Base-by-base conservation (phyloP, 805 yeast species). In the Nematodospora valgi region DNA sequence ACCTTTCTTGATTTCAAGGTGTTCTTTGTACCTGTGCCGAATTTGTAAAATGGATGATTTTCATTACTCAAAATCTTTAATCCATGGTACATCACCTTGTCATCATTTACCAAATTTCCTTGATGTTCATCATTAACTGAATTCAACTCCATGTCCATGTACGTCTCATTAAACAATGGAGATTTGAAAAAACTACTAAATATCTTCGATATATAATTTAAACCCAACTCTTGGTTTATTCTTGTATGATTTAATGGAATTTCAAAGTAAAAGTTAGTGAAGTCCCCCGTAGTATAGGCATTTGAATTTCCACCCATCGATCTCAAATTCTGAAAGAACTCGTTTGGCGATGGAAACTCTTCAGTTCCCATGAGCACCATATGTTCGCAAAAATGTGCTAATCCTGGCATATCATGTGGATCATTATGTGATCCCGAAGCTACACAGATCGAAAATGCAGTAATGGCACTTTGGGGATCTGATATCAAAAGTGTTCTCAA, bases 381-480 rank as follows among this genome's bases (percentile, higher is more conserved):
- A 38, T 51, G 55, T 39, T 57, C 55, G 40, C 55, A 40, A 37
- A 53, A 34, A 62, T 91, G 98, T 0, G 98, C 98, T 23, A 91
- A 52, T 0, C 98, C 98, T 0, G 78, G 78, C 1, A 82, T 46
- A 4, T 69, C 70, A 5, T 61, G 64, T 0, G 95, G 91, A 45
- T 91, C 97, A 30, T 79, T 69, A 49, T 79, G 80, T 2, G 95
- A 80, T 6, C 98, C 98, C 0, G 86, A 67, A 3, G 81, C 80
- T 2, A 88, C 86, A 24, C 86, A 75, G 5, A 91, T 48, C 1
- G 95, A 78, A 13, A 85, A 81, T 0, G 93, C 72, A 3, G 84
- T 80, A 10, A 70, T 46, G 28, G 76, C 79, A 11, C 78, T 74
- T 0, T 78, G 60, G 0, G 89, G 81, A 48, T 91, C 96, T 2